A percentile compares a stretch with the other conserved stretches of the same genome.
phyloP scores from a whole-genome alignment of 2,329 filamentous ascomycete genomes.

The Calonectria ilicicola region DNA sequence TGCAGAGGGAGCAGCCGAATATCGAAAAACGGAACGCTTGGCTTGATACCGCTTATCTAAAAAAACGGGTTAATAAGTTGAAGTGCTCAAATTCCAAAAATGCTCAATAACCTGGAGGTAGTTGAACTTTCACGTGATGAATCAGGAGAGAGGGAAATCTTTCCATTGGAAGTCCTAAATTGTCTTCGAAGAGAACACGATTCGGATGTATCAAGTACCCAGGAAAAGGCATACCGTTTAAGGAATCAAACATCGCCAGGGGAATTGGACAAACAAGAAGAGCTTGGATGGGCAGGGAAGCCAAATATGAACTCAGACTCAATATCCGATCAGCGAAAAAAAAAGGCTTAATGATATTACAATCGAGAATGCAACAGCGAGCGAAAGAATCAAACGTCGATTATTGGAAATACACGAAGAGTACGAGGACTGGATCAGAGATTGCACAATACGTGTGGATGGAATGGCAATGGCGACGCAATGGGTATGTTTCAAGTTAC shows the following conservation, averaged over 20 bases:
- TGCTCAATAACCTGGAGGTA: background rate
- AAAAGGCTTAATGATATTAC: background rate
- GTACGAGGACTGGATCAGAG: slow-evolving; percentile 17
- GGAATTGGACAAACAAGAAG: too few species aligned
- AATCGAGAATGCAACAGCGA: background rate
- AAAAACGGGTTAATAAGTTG: slow-evolving; percentile 15
- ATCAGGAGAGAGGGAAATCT: too few species aligned
- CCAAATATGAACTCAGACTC: background rate
- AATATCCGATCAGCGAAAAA: background rate
- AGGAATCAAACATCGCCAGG: too few species aligned
- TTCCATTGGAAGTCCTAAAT: too few species aligned
- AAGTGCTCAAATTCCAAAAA: slow-evolving; percentile 2
- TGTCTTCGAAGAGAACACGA: too few species aligned
- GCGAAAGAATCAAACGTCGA: background rate
- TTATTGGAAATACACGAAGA: slow-evolving; percentile 9
- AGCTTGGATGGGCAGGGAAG: too few species aligned
- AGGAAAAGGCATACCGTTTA: too few species aligned
- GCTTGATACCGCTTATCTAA: slow-evolving; percentile 8
- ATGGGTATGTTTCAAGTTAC: background rate
- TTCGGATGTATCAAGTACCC: too few species aligned
- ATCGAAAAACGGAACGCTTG: background rate
- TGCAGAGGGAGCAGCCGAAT: background rate
- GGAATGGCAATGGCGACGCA: slow-evolving; percentile 21
- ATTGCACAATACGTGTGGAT: slow-evolving; percentile 22
- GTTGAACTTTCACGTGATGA: too few species aligned